Base-by-base conservation (phyloP, 1,284 basidiomycete species). In the Papiliotrema terrestris region DNA sequence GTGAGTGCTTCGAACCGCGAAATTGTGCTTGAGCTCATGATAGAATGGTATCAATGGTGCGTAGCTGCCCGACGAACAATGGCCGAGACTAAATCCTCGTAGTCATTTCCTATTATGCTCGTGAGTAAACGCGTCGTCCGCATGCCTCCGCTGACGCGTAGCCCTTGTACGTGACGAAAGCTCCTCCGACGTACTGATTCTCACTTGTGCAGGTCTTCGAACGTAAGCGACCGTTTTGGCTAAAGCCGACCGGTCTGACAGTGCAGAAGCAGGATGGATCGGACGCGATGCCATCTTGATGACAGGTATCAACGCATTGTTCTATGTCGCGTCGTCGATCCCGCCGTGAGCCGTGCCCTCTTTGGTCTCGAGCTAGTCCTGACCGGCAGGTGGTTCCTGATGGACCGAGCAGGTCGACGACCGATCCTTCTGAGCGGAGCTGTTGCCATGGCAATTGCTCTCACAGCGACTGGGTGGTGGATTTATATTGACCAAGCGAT, bases 251-350 rank as follows among this genome's bases (percentile, higher is more conserved):
- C 48, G 1, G 59, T 87, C 86, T 66, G 67, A 66, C 2, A 54
- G 64, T 69, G 45, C 78, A 91, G 88, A 89, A 80, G 94, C 94
- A 44, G 95, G 95, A 43, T 98, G 95, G 94, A 83, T 96, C 56
- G 95, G 95, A n/a, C 84, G 94, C 49, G 86, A 97, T 67, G 95
- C 95, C 3, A 86, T 98, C 60, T 81, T 98, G 20, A 98, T 98
- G 95, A 93, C 94, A 1, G 95, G 94, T 8, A 91, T 96, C 72
- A 96, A 97, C 68, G 84, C 87, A 8, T 78, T 93, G 55, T 89
- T 93, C 63, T 97, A 97, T 73, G 76, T 93, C 19, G 78, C 88
- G 22, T 88, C 86, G 64, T 91, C 91, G 2, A 78, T 93, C 45
- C 89, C 89, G 19, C 85, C 89, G 86, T 91, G 58, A 60, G 8